A percentile compares a stretch with the other conserved stretches of the same genome.
These are phyloP conservation scores for Gryganskiella cystojenkinii DNA, from an alignment of 192 early-diverging fungal genomes.

Conservation along the genomic window DNA sequence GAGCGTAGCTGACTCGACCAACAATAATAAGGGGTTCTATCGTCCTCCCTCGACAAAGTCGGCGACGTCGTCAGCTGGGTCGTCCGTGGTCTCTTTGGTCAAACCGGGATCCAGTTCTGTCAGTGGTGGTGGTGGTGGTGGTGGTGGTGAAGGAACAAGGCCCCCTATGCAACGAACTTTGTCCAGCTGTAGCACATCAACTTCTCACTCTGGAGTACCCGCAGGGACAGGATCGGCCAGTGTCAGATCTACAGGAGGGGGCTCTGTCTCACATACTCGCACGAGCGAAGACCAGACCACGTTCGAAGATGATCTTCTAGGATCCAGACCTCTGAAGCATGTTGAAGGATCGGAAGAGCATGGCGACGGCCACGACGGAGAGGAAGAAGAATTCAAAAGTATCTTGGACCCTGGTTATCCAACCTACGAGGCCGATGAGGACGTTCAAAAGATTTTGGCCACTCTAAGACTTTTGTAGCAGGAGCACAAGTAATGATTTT, in stretches of 20 bases:
- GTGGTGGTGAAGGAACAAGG: neutral
- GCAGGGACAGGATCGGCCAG: neutral
- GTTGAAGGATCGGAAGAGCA: neutral
- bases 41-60: slow-evolving; percentile 11
- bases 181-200: slow-evolving; percentile 1
- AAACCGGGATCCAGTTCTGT: neutral
- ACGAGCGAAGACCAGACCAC: slow-evolving; percentile 3
- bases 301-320: neutral
- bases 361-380: neutral
- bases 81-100: slow-evolving; percentile 16
- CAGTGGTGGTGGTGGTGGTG: neutral
- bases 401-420: slow-evolving; percentile 38
- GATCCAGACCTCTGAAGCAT: neutral
- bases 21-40: neutral
- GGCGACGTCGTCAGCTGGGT: slow-evolving; percentile 9
- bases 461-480: slow-evolving; percentile 21
- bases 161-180: neutral
- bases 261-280: neutral
- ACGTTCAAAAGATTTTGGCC: slow-evolving; percentile 23
- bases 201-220: slow-evolving; percentile 10
- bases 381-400: slow-evolving; percentile 13
- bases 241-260: neutral
- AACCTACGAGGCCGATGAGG: slow-evolving; percentile 14
- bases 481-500: no score
- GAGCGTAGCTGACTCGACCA: neutral